A percentile compares a stretch with the other conserved stretches of the same genome.
These are phyloP conservation scores for Piloderma croceum DNA, from an alignment of 768 basidiomycete genomes.

Conservation along the genomic window DNA sequence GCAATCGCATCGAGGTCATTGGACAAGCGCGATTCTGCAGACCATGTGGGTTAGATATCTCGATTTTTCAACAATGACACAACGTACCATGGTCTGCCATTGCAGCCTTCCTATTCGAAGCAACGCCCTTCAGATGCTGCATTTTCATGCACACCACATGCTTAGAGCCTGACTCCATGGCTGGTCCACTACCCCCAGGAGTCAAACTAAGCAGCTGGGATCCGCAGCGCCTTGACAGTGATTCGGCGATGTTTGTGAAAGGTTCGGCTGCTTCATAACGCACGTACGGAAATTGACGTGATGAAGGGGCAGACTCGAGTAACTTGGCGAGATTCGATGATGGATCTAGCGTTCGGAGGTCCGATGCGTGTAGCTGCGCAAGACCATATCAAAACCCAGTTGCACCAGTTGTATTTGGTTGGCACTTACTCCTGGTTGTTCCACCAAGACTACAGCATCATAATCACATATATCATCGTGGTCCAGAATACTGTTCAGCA, in stretches of 20 bases:
- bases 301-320: slow-evolving; percentile 46
- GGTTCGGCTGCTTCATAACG: slow-evolving; percentile 25
- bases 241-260: slow-evolving; percentile 33
- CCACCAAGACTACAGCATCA: slow-evolving; percentile 61
- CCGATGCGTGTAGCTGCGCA: slow-evolving; percentile 77
- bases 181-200: slow-evolving; percentile 32
- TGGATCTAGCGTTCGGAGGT: slow-evolving; percentile 56
- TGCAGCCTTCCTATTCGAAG: slow-evolving; percentile 39
- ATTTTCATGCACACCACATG: slow-evolving; percentile 54
- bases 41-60: too few species aligned
- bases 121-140: slow-evolving; percentile 40
- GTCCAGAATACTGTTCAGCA: slow-evolving; percentile 41
- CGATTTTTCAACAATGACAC: too few species aligned
- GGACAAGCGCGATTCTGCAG: slow-evolving; percentile 45
- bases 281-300: slow-evolving; percentile 61
- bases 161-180: slow-evolving; percentile 36
- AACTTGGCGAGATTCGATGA: slow-evolving; percentile 43
- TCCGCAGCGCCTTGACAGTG: slow-evolving; percentile 48
- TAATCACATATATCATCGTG: slow-evolving; percentile 50
- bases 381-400: background rate
- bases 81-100: slow-evolving; percentile 53
- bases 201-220: slow-evolving; percentile 41
- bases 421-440: slow-evolving; percentile 65
- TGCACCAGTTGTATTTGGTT: background rate
- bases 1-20: slow-evolving; percentile 45